These are phyloP conservation scores for Oryza punctata DNA, from an alignment of 176 grass and related monocot species.

Conservation along the genomic window DNA sequence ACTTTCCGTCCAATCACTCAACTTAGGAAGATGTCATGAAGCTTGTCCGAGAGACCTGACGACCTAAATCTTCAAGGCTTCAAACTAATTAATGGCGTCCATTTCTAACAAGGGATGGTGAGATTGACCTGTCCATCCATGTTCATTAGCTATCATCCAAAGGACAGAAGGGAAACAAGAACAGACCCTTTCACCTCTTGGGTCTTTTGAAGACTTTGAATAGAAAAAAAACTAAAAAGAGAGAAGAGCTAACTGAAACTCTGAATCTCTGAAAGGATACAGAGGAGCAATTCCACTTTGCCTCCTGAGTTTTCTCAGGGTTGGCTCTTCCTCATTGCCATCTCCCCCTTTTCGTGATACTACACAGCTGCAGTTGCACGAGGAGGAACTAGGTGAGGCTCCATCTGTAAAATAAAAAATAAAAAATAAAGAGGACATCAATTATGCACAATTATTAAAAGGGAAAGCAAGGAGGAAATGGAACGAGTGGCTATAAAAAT, in stretches of 20 bases:
- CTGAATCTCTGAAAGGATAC: neutral
- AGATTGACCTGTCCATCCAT: slow-evolving; percentile 3
- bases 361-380: neutral
- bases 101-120: neutral
- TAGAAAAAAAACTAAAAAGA: neutral
- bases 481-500: neutral
- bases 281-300: slow-evolving; percentile 49
- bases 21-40: slow-evolving; percentile 25
- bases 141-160: neutral
- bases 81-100: slow-evolving; percentile 20
- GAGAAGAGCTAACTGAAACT: neutral
- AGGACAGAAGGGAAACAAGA: neutral
- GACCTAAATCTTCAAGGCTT: neutral
- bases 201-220: slow-evolving; percentile 25
- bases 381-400: slow-evolving; percentile 3
- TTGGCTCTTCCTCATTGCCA: neutral
- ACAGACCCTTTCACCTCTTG: neutral
- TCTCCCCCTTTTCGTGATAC: slow-evolving; percentile 14
- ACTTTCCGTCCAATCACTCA: slow-evolving; percentile 10
- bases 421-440: neutral
- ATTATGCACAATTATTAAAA: slow-evolving; percentile 37
- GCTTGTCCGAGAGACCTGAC: neutral
- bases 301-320: slow-evolving; percentile 18
- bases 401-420: slow-evolving; percentile 7
- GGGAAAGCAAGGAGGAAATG: neutral